Conservation (phyloP, 495 filamentous ascomycete genomes). For the Articulospora tetracladia region DNA sequence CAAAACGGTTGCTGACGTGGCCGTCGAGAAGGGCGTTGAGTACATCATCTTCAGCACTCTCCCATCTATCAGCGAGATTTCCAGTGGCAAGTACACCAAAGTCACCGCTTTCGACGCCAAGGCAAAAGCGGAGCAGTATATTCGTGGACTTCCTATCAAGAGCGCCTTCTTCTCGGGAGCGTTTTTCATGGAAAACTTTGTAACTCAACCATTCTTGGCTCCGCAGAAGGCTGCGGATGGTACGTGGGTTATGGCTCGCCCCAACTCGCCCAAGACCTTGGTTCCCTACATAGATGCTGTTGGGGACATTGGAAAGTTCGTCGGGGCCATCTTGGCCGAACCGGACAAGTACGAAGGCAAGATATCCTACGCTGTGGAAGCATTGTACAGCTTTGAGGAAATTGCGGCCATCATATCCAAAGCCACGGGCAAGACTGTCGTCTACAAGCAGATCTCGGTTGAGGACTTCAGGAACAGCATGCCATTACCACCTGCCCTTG, state of each 20-base stretch:
- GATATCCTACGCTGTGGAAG: slow-evolving; percentile 36
- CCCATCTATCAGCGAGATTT: slow-evolving; percentile 29
- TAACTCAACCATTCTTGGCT: slow-evolving; percentile 23
- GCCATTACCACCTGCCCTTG: slow-evolving; percentile 15
- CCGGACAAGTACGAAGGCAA: slow-evolving; percentile 47
- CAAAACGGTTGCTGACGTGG: slow-evolving; percentile 43
- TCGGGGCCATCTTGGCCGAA: slow-evolving; percentile 47
- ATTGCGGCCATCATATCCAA: slow-evolving; percentile 34
- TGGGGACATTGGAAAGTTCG: slow-evolving; percentile 47
- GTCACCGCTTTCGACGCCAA: slow-evolving; percentile 43
- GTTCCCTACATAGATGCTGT: slow-evolving; percentile 42
- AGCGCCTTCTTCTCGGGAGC: slow-evolving; percentile 41
- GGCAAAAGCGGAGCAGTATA: slow-evolving; percentile 37
- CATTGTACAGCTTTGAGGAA: slow-evolving; percentile 34
- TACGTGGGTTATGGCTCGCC: slow-evolving; percentile 29
- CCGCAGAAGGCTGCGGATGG: slow-evolving; percentile 28
- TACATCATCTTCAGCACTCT: slow-evolving; percentile 50
- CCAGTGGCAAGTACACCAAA: slow-evolving; percentile 32
- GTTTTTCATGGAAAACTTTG: slow-evolving; percentile 49
- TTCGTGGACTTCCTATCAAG: slow-evolving; percentile 33
- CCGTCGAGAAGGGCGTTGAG: slow-evolving; percentile 38
- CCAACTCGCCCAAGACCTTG: slow-evolving; percentile 25
- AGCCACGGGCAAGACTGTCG: slow-evolving; percentile 40
- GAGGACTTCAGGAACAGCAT: slow-evolving; percentile 34
- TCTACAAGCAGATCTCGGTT: slow-evolving; percentile 38